phyloP scores from a whole-genome alignment of 2,329 filamentous ascomycete genomes.

The Colletotrichum cordylinicola region DNA sequence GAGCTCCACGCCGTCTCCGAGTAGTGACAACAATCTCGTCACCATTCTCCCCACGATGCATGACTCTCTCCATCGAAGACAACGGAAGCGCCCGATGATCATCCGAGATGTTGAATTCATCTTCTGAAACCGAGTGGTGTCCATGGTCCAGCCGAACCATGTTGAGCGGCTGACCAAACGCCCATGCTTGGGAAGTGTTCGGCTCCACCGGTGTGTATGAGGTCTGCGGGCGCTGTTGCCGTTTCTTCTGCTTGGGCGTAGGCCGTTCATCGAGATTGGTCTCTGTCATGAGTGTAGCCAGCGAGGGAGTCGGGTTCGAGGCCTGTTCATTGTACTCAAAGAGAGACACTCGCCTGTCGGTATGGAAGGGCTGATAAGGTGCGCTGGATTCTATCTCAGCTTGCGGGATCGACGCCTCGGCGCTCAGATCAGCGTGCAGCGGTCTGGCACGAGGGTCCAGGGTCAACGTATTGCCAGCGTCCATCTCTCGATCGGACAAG shows the following conservation, averaged over 20 bases:
- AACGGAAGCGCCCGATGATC: constrained; percentile 65
- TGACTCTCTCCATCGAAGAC: constrained; percentile 68
- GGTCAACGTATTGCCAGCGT: constrained; percentile 60
- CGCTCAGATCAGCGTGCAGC: constrained; percentile 45
- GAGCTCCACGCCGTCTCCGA: constrained; percentile 66
- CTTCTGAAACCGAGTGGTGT: constrained; percentile 49
- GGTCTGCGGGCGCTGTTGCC: constrained; percentile 31
- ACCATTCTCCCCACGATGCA: constrained; percentile 64
- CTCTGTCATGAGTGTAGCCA: constrained; percentile 46
- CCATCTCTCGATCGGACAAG: constrained; percentile 56
- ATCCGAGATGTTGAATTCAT: constrained; percentile 57
- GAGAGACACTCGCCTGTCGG: constrained; percentile 82
- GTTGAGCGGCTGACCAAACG: constrained; percentile 63
- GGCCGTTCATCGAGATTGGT: constrained; percentile 45
- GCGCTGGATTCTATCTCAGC: constrained; percentile 96
- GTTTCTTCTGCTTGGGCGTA: constrained; percentile 41
- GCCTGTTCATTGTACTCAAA: constrained; percentile 62
- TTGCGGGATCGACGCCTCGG: constrained; percentile 71
- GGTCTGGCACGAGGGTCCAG: constrained; percentile 48
- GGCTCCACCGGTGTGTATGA: constrained; percentile 22
- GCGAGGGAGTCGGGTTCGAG: constrained; percentile 33
- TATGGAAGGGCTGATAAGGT: constrained; percentile 95
- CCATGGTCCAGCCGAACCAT: constrained; percentile 60
- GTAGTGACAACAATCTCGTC: constrained; percentile 87
- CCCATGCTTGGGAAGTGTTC: constrained; percentile 46